phyloP scores from a whole-genome alignment of 225 moss, liverwort and hornwort genomes.

The Pseudoscleropodium purum region DNA sequence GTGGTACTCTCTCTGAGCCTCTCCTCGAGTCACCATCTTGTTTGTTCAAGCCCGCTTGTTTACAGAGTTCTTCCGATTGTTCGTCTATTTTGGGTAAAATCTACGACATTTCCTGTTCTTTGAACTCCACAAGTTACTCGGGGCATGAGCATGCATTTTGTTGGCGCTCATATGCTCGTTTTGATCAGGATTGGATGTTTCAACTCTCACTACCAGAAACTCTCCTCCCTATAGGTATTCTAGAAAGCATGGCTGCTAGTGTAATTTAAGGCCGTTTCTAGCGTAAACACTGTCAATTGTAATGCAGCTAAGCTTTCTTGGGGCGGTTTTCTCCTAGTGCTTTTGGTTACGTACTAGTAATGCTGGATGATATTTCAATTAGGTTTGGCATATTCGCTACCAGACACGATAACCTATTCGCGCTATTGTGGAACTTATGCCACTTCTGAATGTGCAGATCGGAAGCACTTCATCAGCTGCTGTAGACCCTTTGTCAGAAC shows the following conservation, averaged over 20 bases:
- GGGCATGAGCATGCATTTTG: not conserved
- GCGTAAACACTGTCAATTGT: not conserved
- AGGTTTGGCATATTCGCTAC: not conserved
- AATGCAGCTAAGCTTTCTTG: not conserved
- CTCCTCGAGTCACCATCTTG: not conserved
- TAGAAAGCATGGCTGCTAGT: not conserved
- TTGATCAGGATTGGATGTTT: not conserved
- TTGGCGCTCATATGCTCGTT: not conserved
- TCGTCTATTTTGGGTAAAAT: not conserved
- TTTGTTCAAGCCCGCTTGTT: not conserved
- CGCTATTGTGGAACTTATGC: not conserved
- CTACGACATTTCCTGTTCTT: not conserved
- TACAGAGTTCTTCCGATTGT: not conserved
- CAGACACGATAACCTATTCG: not conserved
- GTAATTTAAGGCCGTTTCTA: not conserved
- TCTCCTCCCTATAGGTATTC: not conserved
- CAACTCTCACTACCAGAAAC: not conserved
- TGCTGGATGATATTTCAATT: not conserved
- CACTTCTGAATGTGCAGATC: slow-evolving; percentile 25
- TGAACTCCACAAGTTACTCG: not conserved
- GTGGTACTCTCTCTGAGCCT: slow-evolving; percentile 28
- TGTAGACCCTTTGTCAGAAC: slow-evolving; percentile 57
- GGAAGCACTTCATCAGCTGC: slow-evolving; percentile 90
- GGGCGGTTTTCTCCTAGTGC: not conserved
- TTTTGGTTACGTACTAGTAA: not conserved